Evolutionary conservation across 148 eudicot genomes (phyloP), one percentile per base, ranked within the genome.

Genomic region (Fagopyrum tataricum): DNA sequence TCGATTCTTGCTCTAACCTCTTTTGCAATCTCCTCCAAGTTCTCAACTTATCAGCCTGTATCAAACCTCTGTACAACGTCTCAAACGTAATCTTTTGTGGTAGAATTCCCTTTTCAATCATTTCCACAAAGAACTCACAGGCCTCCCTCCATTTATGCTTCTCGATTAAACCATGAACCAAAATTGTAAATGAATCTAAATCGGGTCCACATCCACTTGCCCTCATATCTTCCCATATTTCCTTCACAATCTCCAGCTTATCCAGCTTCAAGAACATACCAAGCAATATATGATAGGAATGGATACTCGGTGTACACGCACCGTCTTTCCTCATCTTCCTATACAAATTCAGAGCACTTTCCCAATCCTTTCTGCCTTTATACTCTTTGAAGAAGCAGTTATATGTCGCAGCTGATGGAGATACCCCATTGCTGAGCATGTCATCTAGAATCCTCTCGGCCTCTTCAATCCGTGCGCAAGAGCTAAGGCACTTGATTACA

Each of bases 1-100:
- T 78, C 0, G 91, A 87, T 77, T 94, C 98, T 72, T 91, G 91
- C 20, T 95, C 97, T 12, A 95, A 96, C 83, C 86, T 91, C 82
- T 88, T 95, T 87, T 95, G 90, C 85, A 95, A 77, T 72, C 97
- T 88, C 76, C 93, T 84, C 98, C 98, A 95, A 26, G 98, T 95
- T 75, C 89, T 84, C 79, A 95, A 58, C 89, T 83, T 91, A 77
- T 91, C 79, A 55, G 97, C 84, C 75, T 95, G 98, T 82, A 95
- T 95, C 53, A 95, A 76, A 2, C 98, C 98, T 41, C 81, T 62
- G 73, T 95, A 95, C 24, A 95, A 84, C 5, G 84, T 91, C 86
- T 95, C 98, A 81, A 95, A 95, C 4, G 98, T 95, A 31, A 84
- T 82, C 83, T 85, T 95, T 40, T 90, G 98, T 0, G 98, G 98